Conservation (phyloP, 148 eudicot genomes). For the Talinum fruticosum region DNA sequence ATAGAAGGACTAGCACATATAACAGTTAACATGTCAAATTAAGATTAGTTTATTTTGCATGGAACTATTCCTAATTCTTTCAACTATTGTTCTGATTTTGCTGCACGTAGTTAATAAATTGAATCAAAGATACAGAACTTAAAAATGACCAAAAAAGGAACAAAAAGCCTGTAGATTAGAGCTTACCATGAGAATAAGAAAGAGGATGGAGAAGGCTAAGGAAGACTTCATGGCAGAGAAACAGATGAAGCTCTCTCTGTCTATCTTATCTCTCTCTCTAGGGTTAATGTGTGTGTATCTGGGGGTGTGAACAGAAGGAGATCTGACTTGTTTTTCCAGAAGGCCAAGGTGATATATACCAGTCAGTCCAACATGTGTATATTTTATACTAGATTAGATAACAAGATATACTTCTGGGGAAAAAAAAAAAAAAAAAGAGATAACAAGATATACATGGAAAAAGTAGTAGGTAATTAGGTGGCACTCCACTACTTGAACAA, state of each 20-base stretch:
- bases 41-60: too few relatives aligned
- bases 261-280: neutral
- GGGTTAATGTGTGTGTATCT: neutral
- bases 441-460: neutral
- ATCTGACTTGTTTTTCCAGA: neutral
- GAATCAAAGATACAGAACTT: neutral
- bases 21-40: too few relatives aligned
- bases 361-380: neutral
- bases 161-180: neutral
- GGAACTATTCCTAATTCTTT: too few relatives aligned
- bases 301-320: slow-evolving; percentile 10
- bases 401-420: neutral
- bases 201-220: slow-evolving; percentile 20
- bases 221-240: slow-evolving; percentile 24
- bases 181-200: slow-evolving; percentile 32
- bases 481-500: neutral
- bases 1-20: too few relatives aligned
- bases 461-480: neutral
- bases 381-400: neutral
- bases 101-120: too few relatives aligned
- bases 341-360: neutral
- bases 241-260: neutral
- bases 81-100: too few relatives aligned
- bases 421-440: neutral
- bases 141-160: neutral